phyloP scores from a whole-genome alignment of 495 filamentous ascomycete genomes.

The Hypoxylon fuscum region DNA sequence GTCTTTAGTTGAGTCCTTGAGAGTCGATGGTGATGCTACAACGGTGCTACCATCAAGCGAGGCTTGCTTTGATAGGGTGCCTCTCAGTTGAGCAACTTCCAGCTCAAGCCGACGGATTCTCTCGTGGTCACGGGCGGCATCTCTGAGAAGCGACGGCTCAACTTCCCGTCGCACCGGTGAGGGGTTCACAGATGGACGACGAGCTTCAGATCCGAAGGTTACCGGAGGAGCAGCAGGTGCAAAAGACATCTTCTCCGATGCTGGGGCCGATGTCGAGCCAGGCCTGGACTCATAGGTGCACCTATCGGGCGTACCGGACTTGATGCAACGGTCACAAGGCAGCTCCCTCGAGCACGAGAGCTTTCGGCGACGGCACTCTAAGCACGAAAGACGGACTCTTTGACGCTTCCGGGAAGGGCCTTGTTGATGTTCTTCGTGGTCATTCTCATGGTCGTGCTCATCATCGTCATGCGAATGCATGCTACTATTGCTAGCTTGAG shows the following conservation, averaged over 20 bases:
- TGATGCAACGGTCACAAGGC: conserved; percentile 61
- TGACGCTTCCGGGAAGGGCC: conserved; percentile 58
- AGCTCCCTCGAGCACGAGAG: conserved; percentile 62
- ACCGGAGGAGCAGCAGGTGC: conserved; percentile 11
- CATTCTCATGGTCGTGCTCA: conserved; percentile 25
- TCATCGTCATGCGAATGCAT: conserved; percentile 32
- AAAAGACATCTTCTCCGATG: conserved; percentile 22
- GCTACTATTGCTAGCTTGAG: conserved; percentile 9
- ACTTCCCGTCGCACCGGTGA: conserved; percentile 36
- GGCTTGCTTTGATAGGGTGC: conserved; percentile 48
- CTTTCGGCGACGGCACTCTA: conserved; percentile 61
- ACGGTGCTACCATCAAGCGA: conserved; percentile 49
- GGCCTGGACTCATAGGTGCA: conserved; percentile 61
- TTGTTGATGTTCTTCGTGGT: conserved; percentile 40
- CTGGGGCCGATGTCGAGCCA: conserved; percentile 30
- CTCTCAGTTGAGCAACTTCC: conserved; percentile 58
- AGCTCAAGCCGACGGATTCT: conserved; percentile 59
- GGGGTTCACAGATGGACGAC: conserved; percentile 36
- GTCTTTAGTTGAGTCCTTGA: conserved; percentile 42
- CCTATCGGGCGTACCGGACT: conserved; percentile 58
- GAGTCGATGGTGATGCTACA: conserved; percentile 42
- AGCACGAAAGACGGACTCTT: conserved; percentile 58
- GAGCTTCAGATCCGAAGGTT: conserved; percentile 26
- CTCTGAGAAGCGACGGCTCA: conserved; percentile 23
- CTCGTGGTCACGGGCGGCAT: conserved; percentile 51